These are phyloP conservation scores for Nakaseomyces sp. DNA, from an alignment of 1,139 yeast species.

Conservation along the genomic window DNA sequence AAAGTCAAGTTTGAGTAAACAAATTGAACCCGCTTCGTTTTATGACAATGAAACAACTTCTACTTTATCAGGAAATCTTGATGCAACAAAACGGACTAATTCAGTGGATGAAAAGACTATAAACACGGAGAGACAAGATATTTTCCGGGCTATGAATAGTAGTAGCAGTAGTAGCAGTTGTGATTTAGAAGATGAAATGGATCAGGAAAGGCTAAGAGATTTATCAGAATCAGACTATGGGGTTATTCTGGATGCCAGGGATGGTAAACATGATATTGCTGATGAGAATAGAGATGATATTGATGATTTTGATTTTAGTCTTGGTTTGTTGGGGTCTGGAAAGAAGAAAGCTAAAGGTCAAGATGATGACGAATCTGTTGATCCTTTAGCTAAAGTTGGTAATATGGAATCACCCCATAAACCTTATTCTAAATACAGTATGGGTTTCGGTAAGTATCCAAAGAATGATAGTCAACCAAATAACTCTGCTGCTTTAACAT, in stretches of 20 bases:
- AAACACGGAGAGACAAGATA: slow-evolving; percentile 1
- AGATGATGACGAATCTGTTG: slow-evolving; percentile 25
- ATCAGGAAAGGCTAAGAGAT: slow-evolving; percentile 13
- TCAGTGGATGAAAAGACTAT: background rate
- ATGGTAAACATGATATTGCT: slow-evolving; percentile 11
- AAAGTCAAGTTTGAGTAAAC: slow-evolving; percentile 24
- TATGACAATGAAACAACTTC: slow-evolving; percentile 1
- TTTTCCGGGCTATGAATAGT: slow-evolving; percentile 6
- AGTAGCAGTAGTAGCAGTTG: slow-evolving; percentile 10
- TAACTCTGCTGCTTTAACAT: slow-evolving; percentile 30
- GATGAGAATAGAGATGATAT: slow-evolving; percentile 7
- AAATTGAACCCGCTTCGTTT: slow-evolving; percentile 13
- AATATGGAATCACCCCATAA: slow-evolving; percentile 9
- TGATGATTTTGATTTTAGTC: slow-evolving; percentile 21
- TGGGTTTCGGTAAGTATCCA: slow-evolving; percentile 7
- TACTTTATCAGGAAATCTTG: background rate
- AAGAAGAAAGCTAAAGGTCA: slow-evolving; percentile 20
- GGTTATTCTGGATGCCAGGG: slow-evolving; percentile 13
- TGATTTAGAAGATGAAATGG: slow-evolving; percentile 14
- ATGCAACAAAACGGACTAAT: background rate
- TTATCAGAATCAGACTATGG: slow-evolving; percentile 9
- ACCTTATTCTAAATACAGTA: slow-evolving; percentile 7
- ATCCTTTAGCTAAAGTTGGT: slow-evolving; percentile 23
- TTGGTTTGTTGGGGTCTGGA: slow-evolving; percentile 23
- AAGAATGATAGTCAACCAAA: slow-evolving; percentile 14